Base-by-base conservation (phyloP, 2,329 filamentous ascomycete species). In the Dothidotthia symphoricarpi region DNA sequence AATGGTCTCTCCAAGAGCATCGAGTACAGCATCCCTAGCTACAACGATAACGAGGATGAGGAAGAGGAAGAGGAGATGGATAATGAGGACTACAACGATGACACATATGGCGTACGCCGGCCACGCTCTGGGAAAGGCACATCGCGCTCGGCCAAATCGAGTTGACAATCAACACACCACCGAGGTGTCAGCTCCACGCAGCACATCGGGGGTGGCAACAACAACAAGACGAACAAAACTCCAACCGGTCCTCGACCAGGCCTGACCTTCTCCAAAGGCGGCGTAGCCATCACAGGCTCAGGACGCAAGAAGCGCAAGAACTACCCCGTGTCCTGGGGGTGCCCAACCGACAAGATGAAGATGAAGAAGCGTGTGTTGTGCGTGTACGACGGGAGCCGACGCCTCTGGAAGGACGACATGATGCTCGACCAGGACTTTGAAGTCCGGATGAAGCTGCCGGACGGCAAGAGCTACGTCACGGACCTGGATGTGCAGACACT, bases 341-440 rank as follows among this genome's bases (percentile, higher is more conserved):
- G 90, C 57, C 81, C 90, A 47, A 83, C 86, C 59, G 86, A 88
- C 58, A 89, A 93, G 73, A 95, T 97, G 88, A 94, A 86, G 63
- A 94, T 95, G 81, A 96, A 94, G 81, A 96, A 96, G 80, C 86
- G 93, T 17, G 88, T 96, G 38, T 76, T 97, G 58, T 88, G 88
- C 49, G 87, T 95, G 14, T 98, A 94, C 59, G 89, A 97, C 61
- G 93, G 93, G 1, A 78, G 78, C 12, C 82, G 90, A 36, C 83
- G 91, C 28, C 77, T 98, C 33, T 93, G 87, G 79, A 97, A 97
- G 74, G 93, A 98, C 63, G 93, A 98, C 70, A 93, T 97, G 88
- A 95, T 96, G 89, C 82, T 98, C 33, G 88, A 90, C 54, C 89
- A 86, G 12, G 89, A 95, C 56, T 90, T 93, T 59, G 93, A 98